These are phyloP conservation scores for Linnemannia schmuckeri DNA, from an alignment of 192 early-diverging fungal genomes.

Conservation along the genomic window DNA sequence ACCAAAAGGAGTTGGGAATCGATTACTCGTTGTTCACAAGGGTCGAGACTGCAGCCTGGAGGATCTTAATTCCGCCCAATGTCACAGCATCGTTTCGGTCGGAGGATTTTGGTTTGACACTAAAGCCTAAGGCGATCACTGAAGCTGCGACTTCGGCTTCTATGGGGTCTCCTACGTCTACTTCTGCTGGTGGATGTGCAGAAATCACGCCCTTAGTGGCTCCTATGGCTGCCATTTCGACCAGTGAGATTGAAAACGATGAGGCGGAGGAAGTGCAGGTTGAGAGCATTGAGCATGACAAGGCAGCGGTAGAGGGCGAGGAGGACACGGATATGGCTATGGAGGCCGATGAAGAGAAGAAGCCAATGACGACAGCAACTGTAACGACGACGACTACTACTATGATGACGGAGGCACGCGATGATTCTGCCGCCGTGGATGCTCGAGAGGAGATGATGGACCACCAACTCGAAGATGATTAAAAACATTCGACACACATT, in stretches of 20 bases:
- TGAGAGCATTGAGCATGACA: neutral
- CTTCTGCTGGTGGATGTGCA: neutral
- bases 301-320: neutral
- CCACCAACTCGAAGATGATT: neutral
- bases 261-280: neutral
- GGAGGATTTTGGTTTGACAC: conserved; percentile 52
- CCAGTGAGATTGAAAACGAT: neutral
- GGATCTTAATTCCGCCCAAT: conserved; percentile 54
- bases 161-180: neutral
- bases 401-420: neutral
- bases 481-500: neutral
- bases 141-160: neutral
- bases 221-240: conserved; percentile 1
- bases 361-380: neutral
- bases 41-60: conserved; percentile 51
- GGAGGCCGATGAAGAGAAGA: neutral
- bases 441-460: neutral
- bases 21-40: conserved; percentile 49
- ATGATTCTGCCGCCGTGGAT: neutral
- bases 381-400: neutral
- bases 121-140: conserved; percentile 30
- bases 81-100: conserved; percentile 43
- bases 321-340: neutral
- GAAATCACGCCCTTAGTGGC: neutral
- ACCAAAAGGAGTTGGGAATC: conserved; percentile 46